Evolutionary conservation across 192 early-diverging fungal species (phyloP), one percentile per base, ranked within the genome.

Genomic region (Funneliformis geosporum): DNA sequence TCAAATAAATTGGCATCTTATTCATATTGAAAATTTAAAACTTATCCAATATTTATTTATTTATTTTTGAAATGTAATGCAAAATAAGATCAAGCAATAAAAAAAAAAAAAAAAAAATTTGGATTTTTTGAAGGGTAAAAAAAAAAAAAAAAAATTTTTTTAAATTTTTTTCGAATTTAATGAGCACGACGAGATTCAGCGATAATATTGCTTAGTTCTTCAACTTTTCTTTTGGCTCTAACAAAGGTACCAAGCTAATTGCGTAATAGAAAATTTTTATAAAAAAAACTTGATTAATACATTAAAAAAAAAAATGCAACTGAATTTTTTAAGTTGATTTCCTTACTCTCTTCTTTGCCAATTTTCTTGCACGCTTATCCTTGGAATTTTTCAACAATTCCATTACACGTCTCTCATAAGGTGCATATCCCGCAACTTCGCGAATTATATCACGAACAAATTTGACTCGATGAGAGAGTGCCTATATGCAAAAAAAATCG

Each of bases 381-480:
- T 96, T 97, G 87, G 95, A 95, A 94, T 98, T 98, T 93, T 96
- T 97, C 85, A 99, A 89, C 93, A 99, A 91, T 92, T 99, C 98
- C 97, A 99, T 98, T 81, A 99, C 94, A 88, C 98, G 93, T 81
- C 93, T 93, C 90, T 99, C 98, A 86, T 99, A 99, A 75, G 98
- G 98, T 69, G 98, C 94, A 83, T 94, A 99, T 72, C 98, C 98
- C 84, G 90, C 92, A 46, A 99, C 97, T 88, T 99, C 98, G 82
- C 98, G 96, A 86, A 99, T 88, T 82, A 99, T 83, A 83, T 92
- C 92, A 83, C 94, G 94, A 74, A 99, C 97, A 86, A 98, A 97
- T 85, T 86, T 86, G 82, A 92, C 92, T 83, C 95, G 93, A 90
- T 95, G 93, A 83, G 89, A 87, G 43, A 89, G 82, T 80, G 79